Conservation (phyloP, 805 yeast genomes). For the Kregervanrija pseudodelftensis region DNA sequence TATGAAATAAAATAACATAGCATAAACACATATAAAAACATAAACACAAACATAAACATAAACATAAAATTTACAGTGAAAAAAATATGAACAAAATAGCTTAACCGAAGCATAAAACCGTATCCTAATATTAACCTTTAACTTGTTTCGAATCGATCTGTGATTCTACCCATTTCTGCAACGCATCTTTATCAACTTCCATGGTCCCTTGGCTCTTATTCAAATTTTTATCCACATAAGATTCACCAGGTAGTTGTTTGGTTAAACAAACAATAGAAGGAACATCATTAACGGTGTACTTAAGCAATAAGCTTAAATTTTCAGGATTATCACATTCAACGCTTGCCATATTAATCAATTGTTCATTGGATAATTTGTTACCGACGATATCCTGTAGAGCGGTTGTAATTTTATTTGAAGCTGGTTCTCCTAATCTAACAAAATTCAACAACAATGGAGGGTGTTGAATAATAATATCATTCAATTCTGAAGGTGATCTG, state of each 20-base stretch:
- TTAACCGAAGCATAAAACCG: too few species aligned
- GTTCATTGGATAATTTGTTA: conserved; percentile 36
- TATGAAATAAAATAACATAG: too few species aligned
- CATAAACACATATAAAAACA: too few species aligned
- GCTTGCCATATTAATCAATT: conserved; percentile 57
- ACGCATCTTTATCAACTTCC: conserved; percentile 7
- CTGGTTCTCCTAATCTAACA: conserved; percentile 56
- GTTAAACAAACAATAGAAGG: conserved; percentile 64
- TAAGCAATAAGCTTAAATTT: conserved; percentile 48
- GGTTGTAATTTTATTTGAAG: conserved; percentile 56
- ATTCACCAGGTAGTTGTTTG: conserved; percentile 52
- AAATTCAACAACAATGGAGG: conserved; percentile 67
- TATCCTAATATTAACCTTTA: too few species aligned
- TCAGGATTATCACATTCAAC: conserved; percentile 64
- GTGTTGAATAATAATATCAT: conserved; percentile 29
- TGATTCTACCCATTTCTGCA: conserved; percentile 6
- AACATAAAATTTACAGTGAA: too few species aligned
- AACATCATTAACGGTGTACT: conserved; percentile 45
- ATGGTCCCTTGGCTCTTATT: too few species aligned
- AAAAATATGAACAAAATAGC: too few species aligned
- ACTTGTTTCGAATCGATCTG: too few species aligned
- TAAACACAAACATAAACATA: too few species aligned
- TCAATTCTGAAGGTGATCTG: conserved; percentile 49
- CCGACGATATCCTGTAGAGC: conserved; percentile 48
- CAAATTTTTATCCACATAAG: conserved; percentile 17